Base-by-base conservation (phyloP, 805 yeast species). In the Monosporozyma aquatica region DNA sequence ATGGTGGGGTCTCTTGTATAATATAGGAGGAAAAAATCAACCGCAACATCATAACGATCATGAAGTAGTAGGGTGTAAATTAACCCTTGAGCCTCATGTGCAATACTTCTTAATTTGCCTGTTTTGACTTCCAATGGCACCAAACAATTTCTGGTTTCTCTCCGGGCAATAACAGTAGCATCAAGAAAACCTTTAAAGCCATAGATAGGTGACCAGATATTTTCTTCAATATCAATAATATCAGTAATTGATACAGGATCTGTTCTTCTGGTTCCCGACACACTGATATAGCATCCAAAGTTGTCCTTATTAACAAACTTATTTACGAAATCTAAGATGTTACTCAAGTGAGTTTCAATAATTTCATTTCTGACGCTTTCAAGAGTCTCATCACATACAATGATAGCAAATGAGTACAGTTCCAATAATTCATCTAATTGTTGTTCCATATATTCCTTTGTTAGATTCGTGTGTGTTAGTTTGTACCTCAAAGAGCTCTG, bases 161-260 rank as follows among this genome's bases (percentile, higher is more conserved):
- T 56, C 21, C 65, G 59, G 0, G 83, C 82, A 50, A 82, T 82
- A 2, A 87, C 71, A 0, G 95, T 87, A 3, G 82, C 95, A 65
- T 92, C 99, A 14, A 89, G 77, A 51, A 81, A 76, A 0, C 99
- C 99, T 50, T 86, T 76, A 7, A 92, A 62, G 0, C 99, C 99
- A 65, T 74, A 87, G 56, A 76, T 72, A 0, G 97, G 95, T 0
- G 97, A 86, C 87, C 95, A 80, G 11, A 92, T 80, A 52, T 80
- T 83, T 54, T 92, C 97, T 61, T 92, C 99, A 8, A 86, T 76
- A 54, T 85, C 95, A 26, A 86, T 66, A 7, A 87, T 74, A 44
- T 80, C 78, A 13, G 75, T 67, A 0, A 83, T 77, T 0, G 80
- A 68, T 33, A 79, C 67, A 9, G 64, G 63, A 1, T 73, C 59